Evolutionary conservation across 1,284 basidiomycete genomes (phyloP), one percentile per base, ranked within the genome.

Genomic region (Malassezia globosa): DNA sequence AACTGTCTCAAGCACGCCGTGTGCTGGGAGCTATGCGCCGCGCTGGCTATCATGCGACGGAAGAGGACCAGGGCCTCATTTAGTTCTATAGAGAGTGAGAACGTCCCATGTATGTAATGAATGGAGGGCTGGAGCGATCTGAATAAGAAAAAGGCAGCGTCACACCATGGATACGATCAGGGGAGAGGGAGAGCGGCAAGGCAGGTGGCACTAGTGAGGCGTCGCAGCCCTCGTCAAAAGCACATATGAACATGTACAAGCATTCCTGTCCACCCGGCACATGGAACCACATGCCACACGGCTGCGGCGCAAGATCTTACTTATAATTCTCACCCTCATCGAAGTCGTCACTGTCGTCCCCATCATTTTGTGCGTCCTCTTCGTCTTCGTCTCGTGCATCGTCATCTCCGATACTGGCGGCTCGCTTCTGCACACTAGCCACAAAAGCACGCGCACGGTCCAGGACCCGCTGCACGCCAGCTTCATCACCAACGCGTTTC

Each of bases 391-490:
- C 40, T 5, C 13, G 16, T 13, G 19, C 26, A 10, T 38, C n/a
- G 26, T 22, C 37, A 26, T 51, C 43, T 19, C 37, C 36, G 44
- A 56, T 54, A 29, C 37, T 37, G 31, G 51, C 48, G 22, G 58
- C 48, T 45, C 60, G 58, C 7, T 59, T 23, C 11, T 40, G 36
- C 14, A 25, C 21, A 29, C 35, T 14, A 4, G 44, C 61, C 5
- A 69, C 68, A 49, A 67, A 95, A 72, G 85, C 84, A 49, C 87
- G 76, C 5, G 92, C 94, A 69, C 83, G 84, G 56, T 81, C 76
- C 75, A 96, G 89, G 31, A 96, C 94, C 31, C 73, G 71, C 24
- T 80, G 78, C 41, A 82, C 82, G 21, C 90, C 89, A 39, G 82
- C 81, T 51, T 84, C 84, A 63, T 94, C 86, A 1, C 94, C 94